Evolutionary conservation across 2,329 filamentous ascomycete genomes (phyloP).

Genomic region (Acrodontium crateriforme): DNA sequence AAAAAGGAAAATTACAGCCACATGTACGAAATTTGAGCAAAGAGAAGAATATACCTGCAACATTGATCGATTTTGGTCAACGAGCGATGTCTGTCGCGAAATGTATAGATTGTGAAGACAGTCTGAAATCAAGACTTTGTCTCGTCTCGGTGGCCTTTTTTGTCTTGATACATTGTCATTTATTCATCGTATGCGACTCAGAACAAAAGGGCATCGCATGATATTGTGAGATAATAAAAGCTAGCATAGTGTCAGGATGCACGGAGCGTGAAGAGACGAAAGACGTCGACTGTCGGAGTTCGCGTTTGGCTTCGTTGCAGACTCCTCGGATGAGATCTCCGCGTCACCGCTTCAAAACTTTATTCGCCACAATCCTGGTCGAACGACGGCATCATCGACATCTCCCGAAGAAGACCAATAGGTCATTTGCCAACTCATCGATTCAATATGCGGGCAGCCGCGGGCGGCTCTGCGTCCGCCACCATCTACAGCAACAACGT

Average conservation of each 20-base stretch:
- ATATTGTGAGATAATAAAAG: neutral
- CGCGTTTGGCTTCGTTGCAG: neutral
- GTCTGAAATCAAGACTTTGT: neutral
- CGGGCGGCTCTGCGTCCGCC: constrained; percentile 1
- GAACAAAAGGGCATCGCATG: constrained; percentile 1
- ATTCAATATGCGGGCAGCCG: constrained; percentile 3
- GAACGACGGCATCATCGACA: too few relatives aligned
- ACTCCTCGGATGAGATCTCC: neutral
- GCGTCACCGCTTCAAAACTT: too few relatives aligned
- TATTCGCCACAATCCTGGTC: too few relatives aligned
- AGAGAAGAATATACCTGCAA: too few relatives aligned
- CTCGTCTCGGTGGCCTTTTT: neutral
- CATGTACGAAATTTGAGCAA: too few relatives aligned
- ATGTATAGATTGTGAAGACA: too few relatives aligned
- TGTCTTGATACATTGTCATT: neutral
- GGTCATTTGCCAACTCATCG: too few relatives aligned
- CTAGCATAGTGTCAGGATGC: neutral
- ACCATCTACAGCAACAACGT: constrained; percentile 1
- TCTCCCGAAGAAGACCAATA: too few relatives aligned
- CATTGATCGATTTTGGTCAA: too few relatives aligned
- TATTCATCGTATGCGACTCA: constrained; percentile 1
- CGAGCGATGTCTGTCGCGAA: too few relatives aligned
- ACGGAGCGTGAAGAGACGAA: neutral
- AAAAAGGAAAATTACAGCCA: too few relatives aligned
- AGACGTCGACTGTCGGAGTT: neutral